Evolutionary conservation across 306 rosid genomes (phyloP), one percentile per base, ranked within the genome.

Genomic region (Quercus engelmannii): DNA sequence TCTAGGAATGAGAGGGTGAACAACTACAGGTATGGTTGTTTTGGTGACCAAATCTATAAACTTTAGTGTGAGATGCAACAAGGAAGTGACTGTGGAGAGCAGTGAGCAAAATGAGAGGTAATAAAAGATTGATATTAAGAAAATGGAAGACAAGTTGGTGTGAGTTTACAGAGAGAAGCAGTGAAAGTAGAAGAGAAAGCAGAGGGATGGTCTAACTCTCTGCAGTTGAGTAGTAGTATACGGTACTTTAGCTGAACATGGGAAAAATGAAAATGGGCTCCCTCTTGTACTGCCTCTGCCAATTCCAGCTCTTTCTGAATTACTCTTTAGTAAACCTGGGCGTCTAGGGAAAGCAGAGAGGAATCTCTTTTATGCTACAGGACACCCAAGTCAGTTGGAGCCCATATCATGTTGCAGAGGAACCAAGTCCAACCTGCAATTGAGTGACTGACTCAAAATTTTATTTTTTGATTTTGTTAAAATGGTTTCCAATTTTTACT

Each of bases 21-120:
- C 89, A 81, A 91, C 90, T 87, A 79, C 77, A 72, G 52, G 35
- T 8, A 33, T 69, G 64, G 78, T 86, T 85, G 97, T 82, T 89
- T 73, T 57, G 97, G 88, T 85, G 59, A 90, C 87, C 95, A 87
- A 92, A 90, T 83, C 86, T 79, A 31, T 23, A 31, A 65, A 49
- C 8, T 69, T 33, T 57, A 25, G 71, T 20, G 63, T 73, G 55
- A 38, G 63, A 51, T 6, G 38, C 9, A 12, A 49, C 54, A 20
- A 35, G 62, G 25, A 17, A 21, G 76, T 5, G 68, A 5, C 19
- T 74, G 41, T 38, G 6, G 67, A 41, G 71, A 49, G 70, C 55
- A 59, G 80, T 61, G 74, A 75, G 76, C 33, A 31, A 56, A 70
- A 73, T 64, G 67, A 57, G 78, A 73, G 71, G 46, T 51, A 83